Base-by-base conservation (phyloP, 352 stramenopile species). In the Phytophthora crassamura region DNA sequence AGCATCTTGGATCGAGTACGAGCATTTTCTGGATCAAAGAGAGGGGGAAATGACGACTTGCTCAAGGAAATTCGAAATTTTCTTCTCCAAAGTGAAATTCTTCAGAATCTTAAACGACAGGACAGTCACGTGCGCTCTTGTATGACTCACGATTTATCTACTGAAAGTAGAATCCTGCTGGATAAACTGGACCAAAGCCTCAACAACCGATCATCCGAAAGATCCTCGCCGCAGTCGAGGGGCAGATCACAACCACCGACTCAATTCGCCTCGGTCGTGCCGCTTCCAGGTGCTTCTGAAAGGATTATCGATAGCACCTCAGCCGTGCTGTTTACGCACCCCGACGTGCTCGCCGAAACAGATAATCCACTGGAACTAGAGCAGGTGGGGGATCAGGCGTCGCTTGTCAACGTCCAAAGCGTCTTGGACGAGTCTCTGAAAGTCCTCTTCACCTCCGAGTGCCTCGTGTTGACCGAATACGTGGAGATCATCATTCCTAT, bases 381-480 rank as follows among this genome's bases (percentile, higher is more conserved):
- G 25, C 2, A 4, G 25, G 4, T 28, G 25, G 25, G 4, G 5
- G 5, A 28, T 0, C 2, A 4, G 25, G 2, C 25, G 22, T 39
- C 4, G 38, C 47, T 14, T 25, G 11, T 14, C 33, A 22, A 11
- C 33, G 18, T 22, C 48, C 1, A 20, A 12, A 28, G 9, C 7
- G 10, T 58, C 16, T 11, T 58, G 5, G 20, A 47, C 4, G 50
- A 58, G 12, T 15, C 50, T 7, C 18, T 42, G 3, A 33, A 72
- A 33, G 32, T 68, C 12, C 38, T 58, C 5, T 77, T 65, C 43
- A 52, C 62, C 14, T 62, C 50, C 25, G 69, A 74, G 38, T 77
- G 67, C 53, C 28, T 68, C 34, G 54, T 66, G 3, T 40, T 77
- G 3, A 47, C 71, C 12, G 68, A 77, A 40, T 77, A 73, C 46